These are phyloP conservation scores for Neonectria punicea DNA, from an alignment of 2,329 filamentous ascomycete genomes.

Conservation along the genomic window DNA sequence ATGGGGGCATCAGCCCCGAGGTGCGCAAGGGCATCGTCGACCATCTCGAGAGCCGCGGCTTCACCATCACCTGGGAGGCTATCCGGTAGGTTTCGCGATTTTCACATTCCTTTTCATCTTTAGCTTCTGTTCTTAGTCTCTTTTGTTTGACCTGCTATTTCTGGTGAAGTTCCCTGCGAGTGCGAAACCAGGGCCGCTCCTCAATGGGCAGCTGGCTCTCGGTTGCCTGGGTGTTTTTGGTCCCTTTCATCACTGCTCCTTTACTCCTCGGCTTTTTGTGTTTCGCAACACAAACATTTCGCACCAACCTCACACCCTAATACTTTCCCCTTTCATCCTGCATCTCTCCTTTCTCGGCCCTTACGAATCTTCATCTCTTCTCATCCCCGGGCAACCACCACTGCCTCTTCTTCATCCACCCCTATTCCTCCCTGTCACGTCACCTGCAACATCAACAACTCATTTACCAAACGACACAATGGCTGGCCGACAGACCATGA, in stretches of 20 bases:
- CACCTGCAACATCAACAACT: not conserved
- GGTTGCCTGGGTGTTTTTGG: not conserved
- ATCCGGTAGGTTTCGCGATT: slow-evolving; percentile 52
- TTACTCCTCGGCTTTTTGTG: slow-evolving; percentile 1
- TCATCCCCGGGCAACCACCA: not conserved
- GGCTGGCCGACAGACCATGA: slow-evolving; percentile 47
- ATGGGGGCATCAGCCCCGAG: slow-evolving; percentile 42
- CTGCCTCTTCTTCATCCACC: slow-evolving; percentile 17
- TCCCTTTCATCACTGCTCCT: not conserved
- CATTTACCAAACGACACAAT: slow-evolving; percentile 30
- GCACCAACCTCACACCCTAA: slow-evolving; percentile 15
- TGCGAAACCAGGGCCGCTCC: not conserved
- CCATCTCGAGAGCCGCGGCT: slow-evolving; percentile 47
- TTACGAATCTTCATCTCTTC: not conserved
- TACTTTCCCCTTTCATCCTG: not conserved
- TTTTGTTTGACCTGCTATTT: not conserved
- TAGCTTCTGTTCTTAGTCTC: not conserved
- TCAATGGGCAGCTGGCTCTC: slow-evolving; percentile 1
- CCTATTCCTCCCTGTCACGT: not conserved
- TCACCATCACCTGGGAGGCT: slow-evolving; percentile 55
- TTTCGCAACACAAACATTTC: slow-evolving; percentile 1
- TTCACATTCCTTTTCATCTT: slow-evolving; percentile 14
- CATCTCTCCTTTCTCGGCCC: slow-evolving; percentile 17
- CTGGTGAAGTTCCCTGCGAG: not conserved
- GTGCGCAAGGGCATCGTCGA: slow-evolving; percentile 46